phyloP scores from a whole-genome alignment of 257 asterid species.

The Solanum paucissectum region DNA sequence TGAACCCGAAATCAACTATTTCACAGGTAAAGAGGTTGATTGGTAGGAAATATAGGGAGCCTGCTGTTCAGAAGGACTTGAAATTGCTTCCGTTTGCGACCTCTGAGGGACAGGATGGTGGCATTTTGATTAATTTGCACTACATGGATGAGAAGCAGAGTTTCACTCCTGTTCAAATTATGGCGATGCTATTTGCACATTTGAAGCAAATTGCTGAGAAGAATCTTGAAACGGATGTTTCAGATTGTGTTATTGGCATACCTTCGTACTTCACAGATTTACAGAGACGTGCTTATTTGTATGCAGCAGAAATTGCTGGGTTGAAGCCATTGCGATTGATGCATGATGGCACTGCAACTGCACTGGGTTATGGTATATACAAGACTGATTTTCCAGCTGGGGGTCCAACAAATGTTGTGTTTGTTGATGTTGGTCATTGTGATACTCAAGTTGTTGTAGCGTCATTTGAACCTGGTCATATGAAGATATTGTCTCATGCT shows the following conservation, averaged over 20 bases:
- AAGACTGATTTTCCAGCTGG: constrained; percentile 51
- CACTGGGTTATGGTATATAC: constrained; percentile 86
- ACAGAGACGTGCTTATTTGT: constrained; percentile 80
- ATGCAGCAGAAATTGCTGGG: constrained; percentile 91
- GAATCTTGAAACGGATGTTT: constrained; percentile 47
- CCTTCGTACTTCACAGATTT: constrained; percentile 79
- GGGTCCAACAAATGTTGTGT: constrained; percentile 57
- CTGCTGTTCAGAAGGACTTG: constrained; percentile 60
- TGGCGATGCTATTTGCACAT: constrained; percentile 82
- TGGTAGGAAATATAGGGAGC: constrained; percentile 53
- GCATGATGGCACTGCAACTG: constrained; percentile 94
- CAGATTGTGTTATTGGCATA: constrained; percentile 72
- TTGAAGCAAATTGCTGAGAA: constrained; percentile 70
- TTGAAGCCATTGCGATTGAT: constrained; percentile 68
- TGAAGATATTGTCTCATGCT: constrained; percentile 85
- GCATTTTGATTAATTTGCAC: constrained; percentile 53
- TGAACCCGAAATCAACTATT: constrained; percentile 87
- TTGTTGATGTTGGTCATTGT: constrained; percentile 89
- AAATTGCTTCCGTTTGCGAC: constrained; percentile 66
- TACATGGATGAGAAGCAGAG: constrained; percentile 55
- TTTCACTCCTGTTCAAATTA: constrained; percentile 64
- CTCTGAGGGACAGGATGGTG: constrained; percentile 72
- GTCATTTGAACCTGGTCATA: constrained; percentile 60
- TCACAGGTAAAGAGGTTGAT: constrained; percentile 88
- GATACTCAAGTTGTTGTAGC: constrained; percentile 86